Evolutionary conservation across 176 grass and related monocot genomes (phyloP), one percentile per base, ranked within the genome.

Genomic region (Olyra latifolia): DNA sequence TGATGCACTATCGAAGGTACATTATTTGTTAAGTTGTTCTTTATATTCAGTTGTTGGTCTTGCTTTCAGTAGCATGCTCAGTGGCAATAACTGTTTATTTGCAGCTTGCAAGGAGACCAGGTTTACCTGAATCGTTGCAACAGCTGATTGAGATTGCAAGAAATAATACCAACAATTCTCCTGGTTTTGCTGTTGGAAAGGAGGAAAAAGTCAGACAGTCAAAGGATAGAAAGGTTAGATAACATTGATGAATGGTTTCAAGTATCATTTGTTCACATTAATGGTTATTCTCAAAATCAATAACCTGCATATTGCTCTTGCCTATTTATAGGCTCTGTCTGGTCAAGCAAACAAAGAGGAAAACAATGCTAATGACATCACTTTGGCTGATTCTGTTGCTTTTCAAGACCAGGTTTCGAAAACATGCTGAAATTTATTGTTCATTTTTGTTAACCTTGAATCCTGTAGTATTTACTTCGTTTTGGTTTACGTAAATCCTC

Each of bases 21-120:
- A 3, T 39, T 74, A 20, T 59, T 79, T 24, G 48, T n/a, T 39
- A 19, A 53, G 12, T 57, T 75, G 29, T 4, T 47, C 6, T 66
- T 64, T 71, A 50, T 66, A 23, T 66, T 75, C 45, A 59, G 71
- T 65, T 74, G 15, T 40, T 86, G 32, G 10, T 64, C 54, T 52
- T 70, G 60, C 69, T 20, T 7, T 41, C 24, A 50, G 71, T 32
- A 66, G 6, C 25, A 46, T 23, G 17, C 74, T 60, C 55, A 24
- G 38, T 25, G 72, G 19, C 68, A 53, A 20, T n/a, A 61, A 24
- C 44, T 76, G 2, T 59, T 80, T 62, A 5, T 81, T 84, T 71
- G 38, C 87, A 95, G 93, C 41, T 92, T 81, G 80, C 93, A 59
- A 92, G 42, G 76, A 95, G 90, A 69, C 90, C 93, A 10, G 93